Base-by-base conservation (phyloP, 164 flowering plant species). In the Berberis thunbergii region DNA sequence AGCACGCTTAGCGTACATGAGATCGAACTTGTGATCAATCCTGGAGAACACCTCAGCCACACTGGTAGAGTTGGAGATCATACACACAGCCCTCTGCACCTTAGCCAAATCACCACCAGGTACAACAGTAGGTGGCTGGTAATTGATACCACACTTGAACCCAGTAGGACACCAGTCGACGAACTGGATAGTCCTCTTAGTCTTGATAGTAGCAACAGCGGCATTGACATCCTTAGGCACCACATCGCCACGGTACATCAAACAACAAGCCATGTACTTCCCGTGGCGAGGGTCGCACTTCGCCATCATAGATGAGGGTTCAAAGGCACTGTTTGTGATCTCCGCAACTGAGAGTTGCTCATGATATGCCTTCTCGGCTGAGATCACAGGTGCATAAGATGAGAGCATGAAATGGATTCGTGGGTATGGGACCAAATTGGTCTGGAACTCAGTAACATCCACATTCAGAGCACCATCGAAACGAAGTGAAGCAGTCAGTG, bases 161-260 rank as follows among this genome's bases (percentile, higher is more conserved):
- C 87, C 85, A 13, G 87, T 83, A 10, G 84, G 83, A 67, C 83
- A 81, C 85, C 83, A 81, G 45, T 83, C 85, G 7, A 83, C 87
- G 57, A 84, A 84, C 70, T 84, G 86, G 9, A 84, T 82, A 2
- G 88, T 84, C 70, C 89, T 74, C 78, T 82, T 84, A 2, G 86
- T 84, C 76, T 84, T 84, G 70, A 84, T 84, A 0, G 84, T 77
- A 44, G 80, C 85, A 12, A 84, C 89, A 3, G 89, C 89, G 1
- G 89, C 84, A 60, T 84, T 82, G 58, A 84, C 88, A 54, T 84
- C 89, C 65, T 84, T 84, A 0, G 86, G 89, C 49, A 84, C 89
- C 10, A 84, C 86, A 61, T 83, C 90, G 5, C 90, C 90, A 39
- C 89, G 67, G 75, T 81, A 83, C 86, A 83, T 85, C 71, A 85